Percentiles rank a stretch among this genome's conserved stretches.
Conservation (phyloP, 2,329 filamentous ascomycete species). For the Diaporthe capsici region DNA sequence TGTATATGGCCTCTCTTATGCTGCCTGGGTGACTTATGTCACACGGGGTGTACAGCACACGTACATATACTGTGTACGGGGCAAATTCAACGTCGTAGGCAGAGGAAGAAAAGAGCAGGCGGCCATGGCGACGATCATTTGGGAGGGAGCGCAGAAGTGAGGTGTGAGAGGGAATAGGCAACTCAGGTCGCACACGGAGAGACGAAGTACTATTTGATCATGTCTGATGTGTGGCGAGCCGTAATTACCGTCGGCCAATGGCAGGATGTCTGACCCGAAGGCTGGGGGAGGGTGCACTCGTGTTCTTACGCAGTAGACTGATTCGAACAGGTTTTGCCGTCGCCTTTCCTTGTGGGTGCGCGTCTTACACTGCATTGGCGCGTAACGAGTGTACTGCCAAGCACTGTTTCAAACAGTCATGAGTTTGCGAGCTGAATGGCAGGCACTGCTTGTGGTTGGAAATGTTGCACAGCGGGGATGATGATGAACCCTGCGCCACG, state of each 20-base stretch:
- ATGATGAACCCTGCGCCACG: conserved; percentile 18
- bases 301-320: background rate
- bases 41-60: background rate
- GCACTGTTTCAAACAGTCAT: conserved; percentile 17
- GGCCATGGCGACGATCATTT: background rate
- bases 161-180: background rate
- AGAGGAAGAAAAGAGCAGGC: background rate
- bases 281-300: conserved; percentile 24
- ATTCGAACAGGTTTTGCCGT: background rate
- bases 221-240: conserved; percentile 39
- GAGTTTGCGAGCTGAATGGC: conserved; percentile 25
- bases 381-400: conserved; percentile 31
- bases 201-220: background rate
- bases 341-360: background rate
- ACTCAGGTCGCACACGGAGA: conserved; percentile 31
- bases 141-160: background rate
- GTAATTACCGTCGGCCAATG: conserved; percentile 39
- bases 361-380: conserved; percentile 17
- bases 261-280: conserved; percentile 31
- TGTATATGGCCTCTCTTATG: background rate
- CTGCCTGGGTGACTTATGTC: background rate
- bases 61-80: background rate
- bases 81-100: background rate
- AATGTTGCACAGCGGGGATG: background rate
- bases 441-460: background rate